Evolutionary conservation across 495 filamentous ascomycete species (phyloP).

Genomic region (Apodospora peruviana): DNA sequence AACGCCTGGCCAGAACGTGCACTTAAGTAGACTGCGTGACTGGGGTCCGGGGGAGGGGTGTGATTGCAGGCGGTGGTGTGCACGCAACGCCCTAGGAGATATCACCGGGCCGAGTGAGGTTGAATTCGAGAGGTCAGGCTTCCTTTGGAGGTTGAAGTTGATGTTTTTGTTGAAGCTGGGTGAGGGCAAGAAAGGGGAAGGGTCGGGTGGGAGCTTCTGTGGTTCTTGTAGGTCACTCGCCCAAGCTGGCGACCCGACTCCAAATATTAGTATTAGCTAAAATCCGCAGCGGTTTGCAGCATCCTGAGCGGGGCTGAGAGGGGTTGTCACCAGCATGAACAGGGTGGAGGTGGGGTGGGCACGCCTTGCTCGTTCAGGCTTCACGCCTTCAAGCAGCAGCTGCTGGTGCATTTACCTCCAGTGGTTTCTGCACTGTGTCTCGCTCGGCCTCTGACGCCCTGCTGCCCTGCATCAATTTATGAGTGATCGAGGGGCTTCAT

Average conservation of each 20-base stretch:
- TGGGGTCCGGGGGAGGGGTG: no score
- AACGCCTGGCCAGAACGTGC: background rate
- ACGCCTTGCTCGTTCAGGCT: no score
- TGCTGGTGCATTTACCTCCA: no score
- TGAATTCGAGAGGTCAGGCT: no score
- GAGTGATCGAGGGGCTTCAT: slow-evolving; percentile 1
- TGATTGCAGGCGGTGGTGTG: background rate
- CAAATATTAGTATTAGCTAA: slow-evolving; percentile 13
- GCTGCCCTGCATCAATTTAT: no score
- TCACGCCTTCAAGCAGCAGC: background rate
- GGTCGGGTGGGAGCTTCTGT: slow-evolving; percentile 4
- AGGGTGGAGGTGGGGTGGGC: slow-evolving; percentile 4
- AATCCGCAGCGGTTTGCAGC: slow-evolving; percentile 14
- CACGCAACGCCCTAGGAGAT: no score
- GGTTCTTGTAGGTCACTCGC: slow-evolving; percentile 16
- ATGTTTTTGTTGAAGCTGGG: background rate
- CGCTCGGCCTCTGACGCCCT: background rate
- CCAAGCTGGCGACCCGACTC: slow-evolving; percentile 3
- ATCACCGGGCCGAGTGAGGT: no score
- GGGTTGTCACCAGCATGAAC: slow-evolving; percentile 2
- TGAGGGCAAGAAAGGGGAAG: background rate
- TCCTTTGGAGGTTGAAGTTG: background rate
- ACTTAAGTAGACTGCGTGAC: no score
- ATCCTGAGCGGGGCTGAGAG: slow-evolving; percentile 17
- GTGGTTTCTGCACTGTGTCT: background rate